These are phyloP conservation scores for Aspergillus neotritici DNA, from an alignment of 2,329 filamentous ascomycete genomes.

Conservation along the genomic window DNA sequence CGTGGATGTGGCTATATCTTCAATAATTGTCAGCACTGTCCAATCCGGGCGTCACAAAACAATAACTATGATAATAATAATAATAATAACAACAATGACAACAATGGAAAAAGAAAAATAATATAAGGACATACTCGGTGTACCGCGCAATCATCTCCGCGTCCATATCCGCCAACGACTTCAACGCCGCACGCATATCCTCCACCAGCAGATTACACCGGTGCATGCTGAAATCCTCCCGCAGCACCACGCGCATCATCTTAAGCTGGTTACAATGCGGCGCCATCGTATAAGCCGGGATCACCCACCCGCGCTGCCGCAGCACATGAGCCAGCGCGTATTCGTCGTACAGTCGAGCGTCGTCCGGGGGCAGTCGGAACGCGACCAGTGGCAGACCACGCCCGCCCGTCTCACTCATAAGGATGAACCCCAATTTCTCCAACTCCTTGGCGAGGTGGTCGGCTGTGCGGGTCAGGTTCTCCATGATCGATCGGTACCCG, in stretches of 20 bases:
- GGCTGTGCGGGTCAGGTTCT: conserved; percentile 78
- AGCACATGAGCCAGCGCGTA: conserved; percentile 76
- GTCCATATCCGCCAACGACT: conserved; percentile 67
- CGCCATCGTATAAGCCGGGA: conserved; percentile 94
- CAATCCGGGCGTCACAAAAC: too few relatives aligned
- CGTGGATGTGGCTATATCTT: conserved; percentile 8
- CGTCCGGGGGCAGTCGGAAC: conserved; percentile 63
- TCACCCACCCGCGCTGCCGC: conserved; percentile 79
- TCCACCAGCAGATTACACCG: conserved; percentile 70
- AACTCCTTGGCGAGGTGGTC: conserved; percentile 75
- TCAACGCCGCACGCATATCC: conserved; percentile 71
- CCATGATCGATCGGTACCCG: conserved; percentile 58
- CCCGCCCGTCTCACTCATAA: conserved; percentile 75
- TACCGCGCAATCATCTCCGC: conserved; percentile 61
- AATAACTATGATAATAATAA: too few relatives aligned
- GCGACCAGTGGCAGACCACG: conserved; percentile 80
- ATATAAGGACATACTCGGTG: conserved; percentile 48
- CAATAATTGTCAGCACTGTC: not conserved
- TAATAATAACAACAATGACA: not conserved
- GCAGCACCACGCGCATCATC: conserved; percentile 83
- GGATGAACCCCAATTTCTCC: conserved; percentile 68
- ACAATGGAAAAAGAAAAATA: not conserved
- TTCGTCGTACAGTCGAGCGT: conserved; percentile 59
- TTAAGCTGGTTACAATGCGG: conserved; percentile 76
- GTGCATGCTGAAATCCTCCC: conserved; percentile 79